Base-by-base conservation (phyloP, 441 rosid species). In the Corymbia citriodora region DNA sequence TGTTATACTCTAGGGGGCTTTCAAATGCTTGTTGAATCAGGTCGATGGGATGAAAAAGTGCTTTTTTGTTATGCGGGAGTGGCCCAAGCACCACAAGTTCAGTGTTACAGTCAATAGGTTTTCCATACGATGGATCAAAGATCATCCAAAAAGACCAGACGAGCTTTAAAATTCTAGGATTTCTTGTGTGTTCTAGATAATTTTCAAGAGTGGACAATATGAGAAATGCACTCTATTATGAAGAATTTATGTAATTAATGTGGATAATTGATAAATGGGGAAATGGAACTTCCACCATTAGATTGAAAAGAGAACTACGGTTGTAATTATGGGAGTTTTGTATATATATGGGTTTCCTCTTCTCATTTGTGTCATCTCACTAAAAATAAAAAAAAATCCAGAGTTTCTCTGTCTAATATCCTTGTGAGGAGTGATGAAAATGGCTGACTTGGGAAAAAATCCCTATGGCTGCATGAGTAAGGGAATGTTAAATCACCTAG, bases 271-370 rank as follows among this genome's bases (percentile, higher is more conserved):
- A 17, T 70, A 33, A 36, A 70, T 5, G 1, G 49, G 21, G 27
- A 72, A 2, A 33, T 72, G 1, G 1, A 36, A 19, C 40, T 6
- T 19, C 8, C 48, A 70, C 10, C 4, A 1, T 70, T 33, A 70
- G 4, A 70, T 16, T 33, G 14, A 70, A 31, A 13, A 11, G 10
- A 70, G 25, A 70, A 17, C 8, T 17, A 2, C 2, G 0, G 25
- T 18, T 18, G 40, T n/a, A 18, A 15, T 31, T 15, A n/a, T 5
- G 21, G 4, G 11, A 18, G 13, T 70, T 70, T 31, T 9, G 2
- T 31, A 18, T 31, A 29, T 13, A n/a, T 17, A 16, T n/a, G 10
- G 5, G 40, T 57, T 10, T 57, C 63, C 23, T 57, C 11, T 0
- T 21, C 79, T 16, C 19, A 57, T 57, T 68, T 68, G 3, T 68